Percentiles rank a stretch among this genome's conserved stretches.
Conservation (phyloP, 306 rosid species). For the Pyrus betulifolia region DNA sequence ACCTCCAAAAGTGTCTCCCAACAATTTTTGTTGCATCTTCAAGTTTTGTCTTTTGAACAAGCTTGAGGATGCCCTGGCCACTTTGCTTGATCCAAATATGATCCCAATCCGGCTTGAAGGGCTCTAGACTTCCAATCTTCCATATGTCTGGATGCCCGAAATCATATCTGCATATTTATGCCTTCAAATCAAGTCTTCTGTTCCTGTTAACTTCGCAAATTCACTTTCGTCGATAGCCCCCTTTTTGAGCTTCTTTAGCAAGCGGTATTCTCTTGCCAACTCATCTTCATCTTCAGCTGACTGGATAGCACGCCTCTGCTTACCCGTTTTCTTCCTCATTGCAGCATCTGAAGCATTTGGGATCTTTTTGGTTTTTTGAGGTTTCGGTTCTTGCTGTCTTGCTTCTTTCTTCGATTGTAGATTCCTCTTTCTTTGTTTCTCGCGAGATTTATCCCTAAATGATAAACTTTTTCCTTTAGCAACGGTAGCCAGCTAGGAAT, state of each 20-base stretch:
- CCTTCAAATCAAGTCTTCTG: slow-evolving; percentile 63
- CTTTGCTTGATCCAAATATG: neutral
- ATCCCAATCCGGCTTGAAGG: neutral
- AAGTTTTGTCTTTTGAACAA: neutral
- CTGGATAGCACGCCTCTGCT: slow-evolving; percentile 82
- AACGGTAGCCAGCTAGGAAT: neutral
- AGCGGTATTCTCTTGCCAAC: slow-evolving; percentile 62
- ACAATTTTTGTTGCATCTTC: slow-evolving; percentile 5
- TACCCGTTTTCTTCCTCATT: slow-evolving; percentile 73
- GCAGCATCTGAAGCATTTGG: slow-evolving; percentile 19
- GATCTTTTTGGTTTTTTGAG: slow-evolving; percentile 37
- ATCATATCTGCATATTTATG: neutral
- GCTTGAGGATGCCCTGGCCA: neutral
- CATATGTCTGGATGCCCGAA: slow-evolving; percentile 2
- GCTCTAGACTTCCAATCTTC: neutral
- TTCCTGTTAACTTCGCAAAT: slow-evolving; percentile 77
- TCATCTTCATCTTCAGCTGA: slow-evolving; percentile 80
- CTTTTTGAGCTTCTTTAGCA: slow-evolving; percentile 79
- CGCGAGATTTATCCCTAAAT: slow-evolving; percentile 75
- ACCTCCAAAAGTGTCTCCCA: slow-evolving; percentile 7
- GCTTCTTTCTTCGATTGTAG: slow-evolving; percentile 68
- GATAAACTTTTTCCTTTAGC: slow-evolving; percentile 8
- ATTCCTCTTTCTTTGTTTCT: slow-evolving; percentile 85
- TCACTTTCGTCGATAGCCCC: slow-evolving; percentile 67
- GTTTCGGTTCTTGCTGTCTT: slow-evolving; percentile 47